phyloP scores from a whole-genome alignment of 352 stramenopile genomes.

The Phytophthora fragariae region DNA sequence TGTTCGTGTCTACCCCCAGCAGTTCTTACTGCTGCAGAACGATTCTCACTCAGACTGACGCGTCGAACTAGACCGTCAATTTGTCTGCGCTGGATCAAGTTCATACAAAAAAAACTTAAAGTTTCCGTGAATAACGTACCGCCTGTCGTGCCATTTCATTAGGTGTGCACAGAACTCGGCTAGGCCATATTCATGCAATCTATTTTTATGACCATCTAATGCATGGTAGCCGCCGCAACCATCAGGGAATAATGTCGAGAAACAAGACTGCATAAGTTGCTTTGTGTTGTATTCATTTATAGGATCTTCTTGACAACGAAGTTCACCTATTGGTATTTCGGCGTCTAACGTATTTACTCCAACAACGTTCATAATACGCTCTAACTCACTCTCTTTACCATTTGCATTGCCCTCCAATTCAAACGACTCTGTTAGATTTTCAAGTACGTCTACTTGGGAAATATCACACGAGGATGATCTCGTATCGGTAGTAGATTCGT shows the following conservation, averaged over 20 bases:
- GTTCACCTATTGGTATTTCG: neutral
- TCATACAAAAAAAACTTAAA: slow-evolving; percentile 35
- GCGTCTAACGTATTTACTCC: neutral
- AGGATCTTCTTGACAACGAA: neutral
- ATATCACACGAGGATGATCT: neutral
- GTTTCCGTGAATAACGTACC: slow-evolving; percentile 17
- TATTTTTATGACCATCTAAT: neutral
- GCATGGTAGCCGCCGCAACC: slow-evolving; percentile 18
- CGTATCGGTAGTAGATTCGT: too few relatives aligned
- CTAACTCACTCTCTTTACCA: neutral
- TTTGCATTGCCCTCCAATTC: neutral
- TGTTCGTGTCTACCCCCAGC: neutral
- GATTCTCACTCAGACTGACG: neutral
- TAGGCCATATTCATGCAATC: slow-evolving; percentile 19
- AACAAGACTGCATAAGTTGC: slow-evolving; percentile 28
- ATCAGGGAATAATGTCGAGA: slow-evolving; percentile 32
- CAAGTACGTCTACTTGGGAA: neutral
- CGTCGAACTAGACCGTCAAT: slow-evolving; percentile 30
- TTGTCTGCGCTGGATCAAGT: slow-evolving; percentile 32
- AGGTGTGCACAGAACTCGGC: slow-evolving; percentile 26
- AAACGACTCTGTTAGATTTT: slow-evolving; percentile 7
- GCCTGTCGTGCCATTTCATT: slow-evolving; percentile 20
- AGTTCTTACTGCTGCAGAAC: neutral
- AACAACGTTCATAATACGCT: neutral
- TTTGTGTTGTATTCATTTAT: slow-evolving; percentile 32